Conservation (phyloP, 495 filamentous ascomycete genomes). For the Penicillium silybi region DNA sequence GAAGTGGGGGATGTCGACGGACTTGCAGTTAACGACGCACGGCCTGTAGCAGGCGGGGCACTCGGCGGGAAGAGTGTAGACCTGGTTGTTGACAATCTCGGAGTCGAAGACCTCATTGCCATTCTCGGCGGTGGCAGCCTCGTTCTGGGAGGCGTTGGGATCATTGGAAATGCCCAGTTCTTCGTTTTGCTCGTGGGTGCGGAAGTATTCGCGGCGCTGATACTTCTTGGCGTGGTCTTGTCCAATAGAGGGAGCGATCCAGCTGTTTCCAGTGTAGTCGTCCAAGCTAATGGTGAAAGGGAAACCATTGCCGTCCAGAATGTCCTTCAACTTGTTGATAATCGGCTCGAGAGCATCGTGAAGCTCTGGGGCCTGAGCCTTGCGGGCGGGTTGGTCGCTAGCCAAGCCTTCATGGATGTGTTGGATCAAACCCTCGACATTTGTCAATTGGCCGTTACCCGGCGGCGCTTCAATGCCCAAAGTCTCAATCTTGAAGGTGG, state of each 20-base stretch:
- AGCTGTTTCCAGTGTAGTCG: conserved; percentile 95
- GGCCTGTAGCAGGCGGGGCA: conserved; percentile 85
- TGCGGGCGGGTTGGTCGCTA: conserved; percentile 68
- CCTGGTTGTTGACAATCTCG: conserved; percentile 81
- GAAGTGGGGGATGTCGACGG: conserved; percentile 95
- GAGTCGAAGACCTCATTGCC: conserved; percentile 49
- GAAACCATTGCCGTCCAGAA: conserved; percentile 68
- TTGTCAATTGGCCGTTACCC: conserved; percentile 83
- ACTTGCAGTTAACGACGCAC: conserved; percentile 59
- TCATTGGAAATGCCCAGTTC: conserved; percentile 64
- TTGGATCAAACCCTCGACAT: conserved; percentile 80
- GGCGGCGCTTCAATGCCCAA: conserved; percentile 88
- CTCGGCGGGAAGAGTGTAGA: conserved; percentile 83
- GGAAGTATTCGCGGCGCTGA: conserved; percentile 71
- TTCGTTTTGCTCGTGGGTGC: conserved; percentile 81
- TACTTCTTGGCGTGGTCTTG: conserved; percentile 71
- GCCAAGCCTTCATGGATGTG: conserved; percentile 73
- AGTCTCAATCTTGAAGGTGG: conserved; percentile 74
- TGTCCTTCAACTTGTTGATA: conserved; percentile 63
- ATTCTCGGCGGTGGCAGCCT: conserved; percentile 14
- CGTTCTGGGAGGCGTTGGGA: conserved; percentile 24
- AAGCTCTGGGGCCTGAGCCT: conserved; percentile 67
- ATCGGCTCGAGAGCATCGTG: conserved; percentile 70
- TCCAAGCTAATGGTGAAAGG: conserved; percentile 87
- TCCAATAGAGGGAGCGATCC: conserved; percentile 78